These are phyloP conservation scores for Apiospora rasikravindrae DNA, from an alignment of 2,329 filamentous ascomycete genomes.

Conservation along the genomic window DNA sequence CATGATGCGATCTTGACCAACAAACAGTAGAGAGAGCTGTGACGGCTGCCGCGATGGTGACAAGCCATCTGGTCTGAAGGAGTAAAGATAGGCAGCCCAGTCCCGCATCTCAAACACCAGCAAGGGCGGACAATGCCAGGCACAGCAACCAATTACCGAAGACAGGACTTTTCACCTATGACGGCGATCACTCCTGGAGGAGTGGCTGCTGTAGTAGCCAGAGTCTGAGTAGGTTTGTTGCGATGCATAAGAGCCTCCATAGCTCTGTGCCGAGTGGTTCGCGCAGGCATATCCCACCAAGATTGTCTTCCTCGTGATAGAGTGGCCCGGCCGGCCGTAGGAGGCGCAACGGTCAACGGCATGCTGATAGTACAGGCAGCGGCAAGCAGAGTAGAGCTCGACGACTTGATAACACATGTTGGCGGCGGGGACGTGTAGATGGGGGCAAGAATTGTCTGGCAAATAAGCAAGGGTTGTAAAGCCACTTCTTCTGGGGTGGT, in stretches of 20 bases:
- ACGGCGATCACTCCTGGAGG: conserved; percentile 46
- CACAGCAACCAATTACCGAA: conserved; percentile 53
- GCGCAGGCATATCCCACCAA: conserved; percentile 82
- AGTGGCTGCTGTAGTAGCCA: conserved; percentile 57
- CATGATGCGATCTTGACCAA: conserved; percentile 49
- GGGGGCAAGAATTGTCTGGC: neutral
- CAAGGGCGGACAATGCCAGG: conserved; percentile 48
- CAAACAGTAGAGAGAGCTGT: conserved; percentile 54
- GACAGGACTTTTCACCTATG: conserved; percentile 59
- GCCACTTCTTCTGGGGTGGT: neutral
- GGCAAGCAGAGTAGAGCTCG: conserved; percentile 85
- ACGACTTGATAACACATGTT: conserved; percentile 87
- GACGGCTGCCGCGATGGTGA: conserved; percentile 49
- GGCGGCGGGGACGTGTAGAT: conserved; percentile 26
- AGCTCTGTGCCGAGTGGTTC: conserved; percentile 50
- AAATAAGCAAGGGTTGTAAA: neutral
- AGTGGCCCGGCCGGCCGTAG: conserved; percentile 76
- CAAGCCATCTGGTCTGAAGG: conserved; percentile 44
- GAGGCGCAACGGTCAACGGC: conserved; percentile 81
- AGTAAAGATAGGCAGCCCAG: conserved; percentile 57
- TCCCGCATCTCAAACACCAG: conserved; percentile 48
- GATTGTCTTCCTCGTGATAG: conserved; percentile 75
- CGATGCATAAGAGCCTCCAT: conserved; percentile 46
- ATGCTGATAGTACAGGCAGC: conserved; percentile 87
- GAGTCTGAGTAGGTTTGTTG: conserved; percentile 58